Base-by-base conservation (phyloP, 2,329 filamentous ascomycete species). In the Aspergillus viridinutans region DNA sequence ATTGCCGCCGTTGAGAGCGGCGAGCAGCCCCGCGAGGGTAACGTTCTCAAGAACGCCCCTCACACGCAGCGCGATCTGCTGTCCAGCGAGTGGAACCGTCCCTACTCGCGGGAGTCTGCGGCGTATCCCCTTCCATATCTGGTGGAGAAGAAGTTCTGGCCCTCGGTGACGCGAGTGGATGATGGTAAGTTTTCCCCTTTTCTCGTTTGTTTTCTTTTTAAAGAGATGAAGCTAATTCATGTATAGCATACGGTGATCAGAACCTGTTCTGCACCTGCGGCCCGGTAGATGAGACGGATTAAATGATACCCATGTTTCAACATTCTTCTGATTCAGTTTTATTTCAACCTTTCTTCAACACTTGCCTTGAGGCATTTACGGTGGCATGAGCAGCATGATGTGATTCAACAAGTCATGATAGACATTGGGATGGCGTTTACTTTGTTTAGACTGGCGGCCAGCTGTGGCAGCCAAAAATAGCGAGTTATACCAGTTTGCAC, bases 121-220 rank as follows among this genome's bases (percentile, higher is more conserved):
- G 93, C 91, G 0, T 97, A 96, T 72, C 93, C 93, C 20, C 72
- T 96, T 61, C 80, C 86, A 0, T 96, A 85, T 76, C 77, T 97
- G 60, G 84, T 85, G 73, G 90, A 96, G 84, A 97, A 95, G 88
- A 97, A 97, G 81, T 97, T 97, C 78, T 97, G 93, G 93, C 92
- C 93, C 0, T 87, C 81, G 38, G 91, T 96, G 14, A 90, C 89
- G 6, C 83, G 93, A 72, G 81, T 97, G 21, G 90, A 97, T 72
- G 93, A 97, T 80, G 83, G 90, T 93, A 75, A 81, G 88, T 81
- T n/a, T 21, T n/a, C 48, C 9, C 4, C 10, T 12, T 28, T 28
- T 28, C n/a, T n/a, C n/a, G n/a, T 1, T 28, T 28, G 8, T 40
- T 7, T 25, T 10, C 12, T 25, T 28, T n/a, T 25, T 49, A 49